Conservation (phyloP, 345 rosid genomes). For the Moricandia moricandioides region DNA sequence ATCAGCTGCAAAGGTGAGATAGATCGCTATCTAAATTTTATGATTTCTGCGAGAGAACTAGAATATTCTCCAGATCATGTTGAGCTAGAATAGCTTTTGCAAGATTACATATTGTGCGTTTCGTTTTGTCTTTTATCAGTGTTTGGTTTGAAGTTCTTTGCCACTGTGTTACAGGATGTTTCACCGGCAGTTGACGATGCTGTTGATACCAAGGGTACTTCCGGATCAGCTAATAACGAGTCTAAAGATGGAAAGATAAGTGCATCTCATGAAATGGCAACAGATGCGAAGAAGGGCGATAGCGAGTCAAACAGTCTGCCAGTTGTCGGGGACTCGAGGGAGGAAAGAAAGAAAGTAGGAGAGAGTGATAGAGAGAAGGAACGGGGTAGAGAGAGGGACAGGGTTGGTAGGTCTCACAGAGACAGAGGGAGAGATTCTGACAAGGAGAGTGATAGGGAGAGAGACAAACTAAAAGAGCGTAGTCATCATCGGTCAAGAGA, state of each 20-base stretch:
- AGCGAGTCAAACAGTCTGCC: conserved; percentile 52
- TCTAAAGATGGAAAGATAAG: conserved; percentile 46
- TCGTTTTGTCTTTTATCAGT: neutral
- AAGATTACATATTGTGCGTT: neutral
- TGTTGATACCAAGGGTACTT: conserved; percentile 37
- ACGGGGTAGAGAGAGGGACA: conserved; percentile 50
- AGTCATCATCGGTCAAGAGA: conserved; percentile 70
- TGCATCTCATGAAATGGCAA: conserved; percentile 47
- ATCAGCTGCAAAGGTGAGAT: conserved; percentile 52
- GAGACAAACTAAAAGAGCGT: conserved; percentile 65
- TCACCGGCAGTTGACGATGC: conserved; percentile 41
- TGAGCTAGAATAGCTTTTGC: neutral
- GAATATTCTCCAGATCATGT: neutral
- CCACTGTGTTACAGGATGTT: conserved; percentile 50
- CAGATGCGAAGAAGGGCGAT: conserved; percentile 63
- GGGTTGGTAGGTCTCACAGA: conserved; percentile 67
- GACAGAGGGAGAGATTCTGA: conserved; percentile 78
- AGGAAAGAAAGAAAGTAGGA: conserved; percentile 50
- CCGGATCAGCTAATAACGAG: conserved; percentile 39
- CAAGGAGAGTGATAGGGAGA: conserved; percentile 72
- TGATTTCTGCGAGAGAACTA: neutral
- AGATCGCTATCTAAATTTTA: neutral
- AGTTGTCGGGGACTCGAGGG: conserved; percentile 48
- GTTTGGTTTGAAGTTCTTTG: neutral
- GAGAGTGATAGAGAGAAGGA: conserved; percentile 68